Conservation (phyloP, 352 stramenopile species). For the Phytophthora nicotianae region DNA sequence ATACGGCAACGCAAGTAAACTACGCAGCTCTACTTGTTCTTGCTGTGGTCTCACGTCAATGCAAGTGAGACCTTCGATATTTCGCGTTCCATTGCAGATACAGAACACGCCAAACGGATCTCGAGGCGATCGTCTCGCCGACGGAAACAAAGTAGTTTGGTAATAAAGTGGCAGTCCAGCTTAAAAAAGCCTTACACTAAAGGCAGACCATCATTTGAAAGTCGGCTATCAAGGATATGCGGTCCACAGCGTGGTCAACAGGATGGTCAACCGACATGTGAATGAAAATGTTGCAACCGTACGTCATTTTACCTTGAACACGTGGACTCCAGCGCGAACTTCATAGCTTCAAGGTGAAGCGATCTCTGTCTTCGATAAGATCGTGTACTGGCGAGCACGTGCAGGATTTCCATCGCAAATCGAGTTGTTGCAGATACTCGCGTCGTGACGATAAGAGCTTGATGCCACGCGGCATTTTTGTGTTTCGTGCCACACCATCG, state of each 20-base stretch:
- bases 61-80: no score
- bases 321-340: not conserved
- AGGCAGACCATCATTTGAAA: no score
- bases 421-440: constrained; percentile 9
- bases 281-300: not conserved
- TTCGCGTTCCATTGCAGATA: no score
- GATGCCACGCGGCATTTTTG: constrained; percentile 37
- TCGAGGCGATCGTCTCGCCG: no score
- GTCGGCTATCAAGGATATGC: not conserved
- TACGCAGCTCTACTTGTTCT: no score
- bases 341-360: no score
- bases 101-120: no score
- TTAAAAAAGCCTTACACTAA: no score
- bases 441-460: constrained; percentile 26
- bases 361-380: not conserved
- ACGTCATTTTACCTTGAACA: not conserved
- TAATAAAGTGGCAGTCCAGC: no score
- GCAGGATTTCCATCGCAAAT: constrained; percentile 2
- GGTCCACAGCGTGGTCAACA: not conserved
- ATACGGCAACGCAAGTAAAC: no score
- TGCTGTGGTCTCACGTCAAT: no score
- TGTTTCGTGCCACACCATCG: constrained; percentile 12
- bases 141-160: no score
- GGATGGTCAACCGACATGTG: not conserved
- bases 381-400: not conserved